Evolutionary conservation across 768 basidiomycete species (phyloP), one percentile per base, ranked within the genome.

Genomic region (Suillus weaverae): DNA sequence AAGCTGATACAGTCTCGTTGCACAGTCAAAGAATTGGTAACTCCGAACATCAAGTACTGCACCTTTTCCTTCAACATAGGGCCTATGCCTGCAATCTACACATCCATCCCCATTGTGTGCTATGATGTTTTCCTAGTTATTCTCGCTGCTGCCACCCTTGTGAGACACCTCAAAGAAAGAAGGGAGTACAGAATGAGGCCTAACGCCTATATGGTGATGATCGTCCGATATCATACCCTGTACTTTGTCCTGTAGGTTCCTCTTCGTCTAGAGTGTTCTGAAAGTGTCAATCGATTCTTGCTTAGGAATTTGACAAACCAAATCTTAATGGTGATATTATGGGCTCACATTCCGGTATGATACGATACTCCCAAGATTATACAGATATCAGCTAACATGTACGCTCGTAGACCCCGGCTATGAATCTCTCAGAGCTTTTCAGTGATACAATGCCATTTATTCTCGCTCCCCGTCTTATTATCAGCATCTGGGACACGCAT

Each of bases 401-500:
- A 55, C n/a, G n/a, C 18, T 55, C 33, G 11, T n/a, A 55, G 54
- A 22, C 6, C 10, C 5, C 5, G n/a, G 54, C 13, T 9, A 38
- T 57, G 56, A 0, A 8, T 8, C 14, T 57, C 14, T 38, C 56
- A 18, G 56, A 16, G 56, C 14, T 57, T 18, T 57, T 57, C 56
- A 57, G 20, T 26, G 22, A 57, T 39, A 55, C 54, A 13, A 35
- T 35, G 35, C n/a, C 35, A n/a, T 55, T 22, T 55, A 36, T 55
- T 36, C 54, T 55, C 18, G 54, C 35, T 2, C 54, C 54, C 1
- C 54, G 54, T 22, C n/a, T 55, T n/a, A 30, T 57, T 16, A 57
- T 57, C 36, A 57, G 36, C 38, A 57, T 57, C 18, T 39, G 56
- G 56, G 56, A 55, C 7, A 55, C 56, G 16, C 38, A 57, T 39